phyloP scores from a whole-genome alignment of 1,139 yeast genomes.

The Suhomyces bolitotheri region DNA sequence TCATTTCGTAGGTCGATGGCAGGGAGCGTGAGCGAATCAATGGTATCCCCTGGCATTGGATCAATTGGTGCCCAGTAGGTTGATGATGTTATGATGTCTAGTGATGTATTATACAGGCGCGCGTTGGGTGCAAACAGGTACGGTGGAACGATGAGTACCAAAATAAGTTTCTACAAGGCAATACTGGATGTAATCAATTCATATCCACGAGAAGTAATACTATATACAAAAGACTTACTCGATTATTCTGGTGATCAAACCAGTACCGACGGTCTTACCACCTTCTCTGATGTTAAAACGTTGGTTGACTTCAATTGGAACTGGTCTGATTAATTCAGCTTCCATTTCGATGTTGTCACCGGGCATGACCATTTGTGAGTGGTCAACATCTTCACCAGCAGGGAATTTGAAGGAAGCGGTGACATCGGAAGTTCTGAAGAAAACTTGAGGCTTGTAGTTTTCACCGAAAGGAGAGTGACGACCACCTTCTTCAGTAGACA shows the following conservation, averaged over 20 bases:
- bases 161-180: neutral
- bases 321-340: slow-evolving; percentile 86
- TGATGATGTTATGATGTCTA: slow-evolving; percentile 1
- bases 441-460: slow-evolving; percentile 98
- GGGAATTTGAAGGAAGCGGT: slow-evolving; percentile 93
- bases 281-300: slow-evolving; percentile 99
- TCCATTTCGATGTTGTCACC: slow-evolving; percentile 99
- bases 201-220: slow-evolving; percentile 2
- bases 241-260: slow-evolving; percentile 90
- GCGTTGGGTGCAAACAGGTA: slow-evolving; percentile 8
- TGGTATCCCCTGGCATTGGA: slow-evolving; percentile 10
- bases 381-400: slow-evolving; percentile 75
- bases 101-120: slow-evolving; percentile 4
- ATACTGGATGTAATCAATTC: neutral
- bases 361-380: slow-evolving; percentile 90
- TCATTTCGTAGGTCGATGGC: slow-evolving; percentile 20
- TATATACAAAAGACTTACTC: slow-evolving; percentile 44
- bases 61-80: neutral
- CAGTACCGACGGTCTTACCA: slow-evolving; percentile 98
- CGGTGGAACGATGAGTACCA: neutral
- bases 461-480: slow-evolving; percentile 97
- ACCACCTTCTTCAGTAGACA: slow-evolving; percentile 98
- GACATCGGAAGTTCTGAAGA: slow-evolving; percentile 94
- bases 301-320: slow-evolving; percentile 94
- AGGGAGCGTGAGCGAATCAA: slow-evolving; percentile 20